Evolutionary conservation across 2,329 filamentous ascomycete species (phyloP).

Genomic region (Venturia nashicola): DNA sequence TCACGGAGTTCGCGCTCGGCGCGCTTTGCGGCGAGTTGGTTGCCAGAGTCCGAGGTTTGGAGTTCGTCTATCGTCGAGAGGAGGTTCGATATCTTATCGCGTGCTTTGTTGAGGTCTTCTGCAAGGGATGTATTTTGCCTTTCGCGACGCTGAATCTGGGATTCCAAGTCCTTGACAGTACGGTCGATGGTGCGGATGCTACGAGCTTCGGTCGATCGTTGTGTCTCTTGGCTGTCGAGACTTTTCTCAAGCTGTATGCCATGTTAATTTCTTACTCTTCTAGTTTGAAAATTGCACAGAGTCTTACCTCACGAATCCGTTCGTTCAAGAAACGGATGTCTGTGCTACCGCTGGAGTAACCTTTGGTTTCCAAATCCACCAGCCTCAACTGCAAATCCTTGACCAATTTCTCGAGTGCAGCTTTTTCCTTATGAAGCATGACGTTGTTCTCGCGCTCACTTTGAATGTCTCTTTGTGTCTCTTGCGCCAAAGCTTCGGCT

Average conservation of each 20-base stretch:
- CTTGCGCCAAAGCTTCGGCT: constrained; percentile 72
- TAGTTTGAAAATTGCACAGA: neutral
- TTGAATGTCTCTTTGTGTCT: constrained; percentile 87
- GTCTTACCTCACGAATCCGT: constrained; percentile 79
- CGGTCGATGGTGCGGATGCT: constrained; percentile 88
- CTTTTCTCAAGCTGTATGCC: constrained; percentile 65
- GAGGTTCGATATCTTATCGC: constrained; percentile 83
- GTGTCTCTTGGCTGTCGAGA: constrained; percentile 70
- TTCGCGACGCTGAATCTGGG: constrained; percentile 85
- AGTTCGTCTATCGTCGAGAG: constrained; percentile 88
- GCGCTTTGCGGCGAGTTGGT: constrained; percentile 69
- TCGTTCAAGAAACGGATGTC: constrained; percentile 93
- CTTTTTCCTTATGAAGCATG: constrained; percentile 81
- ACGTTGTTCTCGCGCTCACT: constrained; percentile 72
- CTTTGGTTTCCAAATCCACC: constrained; percentile 92
- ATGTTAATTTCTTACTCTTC: neutral
- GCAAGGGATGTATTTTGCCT: constrained; percentile 70
- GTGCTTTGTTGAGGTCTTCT: constrained; percentile 73
- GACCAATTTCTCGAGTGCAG: constrained; percentile 72
- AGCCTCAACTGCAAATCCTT: constrained; percentile 84
- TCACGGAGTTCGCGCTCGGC: constrained; percentile 84
- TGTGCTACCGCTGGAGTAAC: constrained; percentile 85
- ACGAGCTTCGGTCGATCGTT: constrained; percentile 69
- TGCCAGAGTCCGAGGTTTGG: constrained; percentile 71
- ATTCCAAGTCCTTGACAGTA: constrained; percentile 82